A percentile compares a stretch with the other conserved stretches of the same genome.
These are phyloP conservation scores for Starmerella cellae DNA, from an alignment of 805 yeast species.

Conservation along the genomic window DNA sequence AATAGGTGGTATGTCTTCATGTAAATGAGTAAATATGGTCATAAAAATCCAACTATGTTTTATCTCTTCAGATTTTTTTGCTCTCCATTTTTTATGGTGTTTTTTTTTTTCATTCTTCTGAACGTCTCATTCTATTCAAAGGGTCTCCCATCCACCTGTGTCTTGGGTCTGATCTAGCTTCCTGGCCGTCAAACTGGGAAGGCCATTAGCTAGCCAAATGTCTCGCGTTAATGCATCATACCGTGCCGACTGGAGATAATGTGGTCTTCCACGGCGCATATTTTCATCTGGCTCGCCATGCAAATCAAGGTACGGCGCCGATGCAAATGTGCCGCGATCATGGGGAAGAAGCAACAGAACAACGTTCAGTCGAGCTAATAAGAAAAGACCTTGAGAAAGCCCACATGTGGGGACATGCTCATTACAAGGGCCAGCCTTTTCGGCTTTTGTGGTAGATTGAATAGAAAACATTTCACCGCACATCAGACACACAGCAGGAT, in stretches of 20 bases:
- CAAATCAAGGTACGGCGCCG: slow-evolving; percentile 70
- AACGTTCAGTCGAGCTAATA: slow-evolving; percentile 56
- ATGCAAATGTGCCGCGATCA: slow-evolving; percentile 70
- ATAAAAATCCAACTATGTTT: no score
- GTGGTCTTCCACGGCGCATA: slow-evolving; percentile 53
- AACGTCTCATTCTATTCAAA: no score
- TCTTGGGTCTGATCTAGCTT: slow-evolving; percentile 67
- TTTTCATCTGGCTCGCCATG: slow-evolving; percentile 81
- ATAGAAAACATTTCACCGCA: slow-evolving; percentile 60
- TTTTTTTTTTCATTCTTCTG: no score
- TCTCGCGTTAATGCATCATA: slow-evolving; percentile 54
- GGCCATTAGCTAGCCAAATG: slow-evolving; percentile 67
- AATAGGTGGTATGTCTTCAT: no score
- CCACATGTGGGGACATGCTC: slow-evolving; percentile 48
- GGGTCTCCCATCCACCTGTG: slow-evolving; percentile 91
- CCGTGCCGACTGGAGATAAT: slow-evolving; percentile 45
- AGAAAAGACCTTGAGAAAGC: slow-evolving; percentile 55
- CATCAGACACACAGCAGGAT: slow-evolving; percentile 76
- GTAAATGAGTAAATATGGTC: no score
- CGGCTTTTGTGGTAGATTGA: slow-evolving; percentile 35
- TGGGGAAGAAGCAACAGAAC: slow-evolving; percentile 46
- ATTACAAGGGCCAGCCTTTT: slow-evolving; percentile 59
- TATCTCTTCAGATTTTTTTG: no score
- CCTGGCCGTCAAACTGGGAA: slow-evolving; percentile 65
- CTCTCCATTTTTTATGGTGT: no score